Evolutionary conservation across 257 asterid genomes (phyloP), one percentile per base, ranked within the genome.

Genomic region (Coffea eugenioides): DNA sequence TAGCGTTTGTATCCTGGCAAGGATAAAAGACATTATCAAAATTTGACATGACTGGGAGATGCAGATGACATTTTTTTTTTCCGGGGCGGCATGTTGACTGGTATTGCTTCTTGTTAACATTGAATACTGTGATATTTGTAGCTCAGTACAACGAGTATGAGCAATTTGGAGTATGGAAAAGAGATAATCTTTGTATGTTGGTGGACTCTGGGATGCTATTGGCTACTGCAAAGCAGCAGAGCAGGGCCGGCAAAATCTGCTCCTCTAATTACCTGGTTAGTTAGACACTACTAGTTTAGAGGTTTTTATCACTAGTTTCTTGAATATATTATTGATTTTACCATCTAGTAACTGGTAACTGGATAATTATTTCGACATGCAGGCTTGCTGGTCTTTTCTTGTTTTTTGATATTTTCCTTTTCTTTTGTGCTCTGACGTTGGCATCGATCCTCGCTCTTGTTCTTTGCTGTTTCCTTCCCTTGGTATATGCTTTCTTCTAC

Each of bases 131-230:
- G 21, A 51, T 51, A 11, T 14, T 70, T 70, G 74, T 48, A 70
- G 41, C 23, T 43, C 46, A 36, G 74, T 70, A 70, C 8, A 1
- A 31, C 43, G 31, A 70, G 48, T 70, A 39, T 20, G 48, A 45
- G 51, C 52, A 70, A 20, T 43, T 21, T 43, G 8, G 51, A 49
- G 74, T 52, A 70, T 70, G 74, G 74, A 70, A 70, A 70, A 70
- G 74, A 70, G 54, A 39, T 15, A 14, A 49, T 49, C 52, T 70
- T 39, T 43, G 21, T 70, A 4, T 18, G 54, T 41, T 70, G 74
- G 74, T 70, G 74, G 74, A 20, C 51, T 70, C 14, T 70, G 48
- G 74, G 74, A 43, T 70, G 48, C 11, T 70, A 45, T 41, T 70
- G 74, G 74, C 59, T 45, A 43, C 8, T 71, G 75, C 68, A 62